Percentiles rank a stretch among this genome's conserved stretches.
phyloP scores from a whole-genome alignment of 495 filamentous ascomycete species.

The Choiromyces venosus region DNA sequence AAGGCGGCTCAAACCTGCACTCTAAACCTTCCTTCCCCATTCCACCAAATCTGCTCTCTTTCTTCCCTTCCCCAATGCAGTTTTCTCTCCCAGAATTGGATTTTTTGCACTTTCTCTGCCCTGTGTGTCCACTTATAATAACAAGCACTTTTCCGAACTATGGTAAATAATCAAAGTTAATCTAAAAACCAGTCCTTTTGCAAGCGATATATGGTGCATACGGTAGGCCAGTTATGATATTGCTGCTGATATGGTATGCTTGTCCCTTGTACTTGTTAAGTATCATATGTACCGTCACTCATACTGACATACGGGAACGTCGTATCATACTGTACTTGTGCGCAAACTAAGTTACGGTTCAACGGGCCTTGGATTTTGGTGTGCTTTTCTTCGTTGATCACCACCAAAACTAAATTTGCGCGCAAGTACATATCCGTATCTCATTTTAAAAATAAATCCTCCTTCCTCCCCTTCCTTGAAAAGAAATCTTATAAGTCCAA shows the following conservation, averaged over 20 bases:
- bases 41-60: not conserved
- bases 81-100: not conserved
- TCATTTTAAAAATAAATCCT: not conserved
- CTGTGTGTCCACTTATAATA: not conserved
- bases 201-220: not conserved
- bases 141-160: too few relatives aligned
- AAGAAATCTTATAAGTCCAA: not conserved
- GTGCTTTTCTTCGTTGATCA: too few relatives aligned
- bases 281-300: not conserved
- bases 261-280: not conserved
- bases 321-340: not conserved
- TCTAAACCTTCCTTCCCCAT: not conserved
- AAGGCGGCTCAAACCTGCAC: not conserved
- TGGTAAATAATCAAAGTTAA: not conserved
- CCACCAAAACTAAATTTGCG: too few relatives aligned
- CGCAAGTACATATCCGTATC: too few relatives aligned
- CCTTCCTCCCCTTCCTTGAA: not conserved
- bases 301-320: not conserved
- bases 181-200: not conserved
- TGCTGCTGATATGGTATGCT: not conserved
- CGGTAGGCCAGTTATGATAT: not conserved
- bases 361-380: too few relatives aligned
- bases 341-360: too few relatives aligned
- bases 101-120: not conserved
- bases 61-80: not conserved